A percentile compares a stretch with the other conserved stretches of the same genome.
Evolutionary conservation across 73 alveolate genomes (phyloP).

Genomic region (Paramecium octaurelia): DNA sequence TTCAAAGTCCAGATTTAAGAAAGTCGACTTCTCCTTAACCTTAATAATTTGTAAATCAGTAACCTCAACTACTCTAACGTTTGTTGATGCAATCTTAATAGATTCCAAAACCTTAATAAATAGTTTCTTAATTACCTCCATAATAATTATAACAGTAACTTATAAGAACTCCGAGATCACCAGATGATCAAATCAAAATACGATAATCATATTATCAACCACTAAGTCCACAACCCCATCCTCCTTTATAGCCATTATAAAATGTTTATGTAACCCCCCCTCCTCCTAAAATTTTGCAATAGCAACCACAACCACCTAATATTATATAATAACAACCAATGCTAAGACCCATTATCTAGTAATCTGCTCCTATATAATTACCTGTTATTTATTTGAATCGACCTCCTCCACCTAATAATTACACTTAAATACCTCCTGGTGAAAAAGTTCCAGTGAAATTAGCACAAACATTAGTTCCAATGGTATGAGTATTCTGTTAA

Average conservation of each 20-base stretch:
- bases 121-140: background rate
- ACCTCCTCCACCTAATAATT: background rate
- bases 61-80: background rate
- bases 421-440: background rate
- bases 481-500: background rate
- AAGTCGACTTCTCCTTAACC: background rate
- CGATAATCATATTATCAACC: background rate
- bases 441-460: background rate
- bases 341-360: background rate
- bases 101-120: background rate
- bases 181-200: background rate
- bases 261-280: background rate
- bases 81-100: background rate
- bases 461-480: background rate
- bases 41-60: background rate
- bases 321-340: background rate
- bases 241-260: background rate
- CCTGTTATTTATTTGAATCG: background rate
- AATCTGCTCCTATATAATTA: background rate
- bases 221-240: background rate
- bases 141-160: background rate
- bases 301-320: background rate
- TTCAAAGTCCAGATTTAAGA: background rate
- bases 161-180: background rate
- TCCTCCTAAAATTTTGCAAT: background rate